Percentiles rank a stretch among this genome's conserved stretches.
Evolutionary conservation across 306 rosid genomes (phyloP).

Genomic region (Ziziphus jujuba): DNA sequence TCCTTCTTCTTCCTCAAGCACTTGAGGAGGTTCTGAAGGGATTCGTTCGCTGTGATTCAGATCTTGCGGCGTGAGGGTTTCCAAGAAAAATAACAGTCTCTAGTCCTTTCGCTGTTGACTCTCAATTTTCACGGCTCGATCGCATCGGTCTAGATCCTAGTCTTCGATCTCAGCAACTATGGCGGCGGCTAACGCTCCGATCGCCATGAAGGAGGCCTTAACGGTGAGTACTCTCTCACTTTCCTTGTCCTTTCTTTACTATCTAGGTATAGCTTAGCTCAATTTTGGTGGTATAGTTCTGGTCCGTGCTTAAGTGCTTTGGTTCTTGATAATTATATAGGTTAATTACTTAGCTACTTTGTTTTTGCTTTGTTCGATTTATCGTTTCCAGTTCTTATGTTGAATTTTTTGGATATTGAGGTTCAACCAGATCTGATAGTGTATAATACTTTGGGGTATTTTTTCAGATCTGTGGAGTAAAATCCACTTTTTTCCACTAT

Average conservation of each 20-base stretch:
- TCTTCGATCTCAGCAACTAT: slow-evolving; percentile 60
- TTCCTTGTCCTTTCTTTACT: not conserved
- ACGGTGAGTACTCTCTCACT: slow-evolving; percentile 56
- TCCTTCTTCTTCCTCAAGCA: slow-evolving; percentile 24
- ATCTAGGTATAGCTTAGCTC: slow-evolving; percentile 19
- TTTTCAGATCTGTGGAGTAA: slow-evolving; percentile 36
- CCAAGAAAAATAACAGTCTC: slow-evolving; percentile 6
- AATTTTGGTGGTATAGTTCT: slow-evolving; percentile 24
- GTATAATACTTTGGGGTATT: slow-evolving; percentile 5
- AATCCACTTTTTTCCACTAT: not conserved
- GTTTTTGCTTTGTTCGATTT: slow-evolving; percentile 22
- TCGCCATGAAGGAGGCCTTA: slow-evolving; percentile 91
- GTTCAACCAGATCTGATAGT: slow-evolving; percentile 47
- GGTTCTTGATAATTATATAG: slow-evolving; percentile 6
- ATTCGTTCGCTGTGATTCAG: slow-evolving; percentile 48
- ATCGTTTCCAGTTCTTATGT: slow-evolving; percentile 17
- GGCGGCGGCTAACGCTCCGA: slow-evolving; percentile 99
- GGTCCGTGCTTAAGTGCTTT: slow-evolving; percentile 4
- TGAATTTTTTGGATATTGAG: slow-evolving; percentile 6
- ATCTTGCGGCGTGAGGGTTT: slow-evolving; percentile 64
- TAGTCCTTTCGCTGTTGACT: slow-evolving; percentile 1
- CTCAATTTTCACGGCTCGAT: slow-evolving; percentile 21
- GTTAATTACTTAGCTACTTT: slow-evolving; percentile 8
- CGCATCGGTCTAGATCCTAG: slow-evolving; percentile 44
- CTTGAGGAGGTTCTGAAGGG: slow-evolving; percentile 44